Percentiles rank a stretch among this genome's conserved stretches.
Conservation (phyloP, 306 rosid genomes). For the Malus orientalis region DNA sequence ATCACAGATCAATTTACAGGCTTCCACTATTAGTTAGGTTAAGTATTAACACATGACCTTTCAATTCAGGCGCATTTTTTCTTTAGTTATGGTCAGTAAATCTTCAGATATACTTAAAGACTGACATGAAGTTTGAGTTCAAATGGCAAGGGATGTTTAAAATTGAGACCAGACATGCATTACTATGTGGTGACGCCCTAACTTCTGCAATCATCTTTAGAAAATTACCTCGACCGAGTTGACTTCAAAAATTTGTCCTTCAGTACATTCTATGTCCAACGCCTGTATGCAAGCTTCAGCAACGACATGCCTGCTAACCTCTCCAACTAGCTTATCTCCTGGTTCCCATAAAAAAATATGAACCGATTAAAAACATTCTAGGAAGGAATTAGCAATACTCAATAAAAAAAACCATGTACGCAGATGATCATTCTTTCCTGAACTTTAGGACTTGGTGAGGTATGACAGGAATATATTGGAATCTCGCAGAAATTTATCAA, state of each 20-base stretch:
- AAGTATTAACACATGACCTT: too few relatives aligned
- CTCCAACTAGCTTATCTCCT: constrained; percentile 94
- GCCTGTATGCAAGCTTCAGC: constrained; percentile 97
- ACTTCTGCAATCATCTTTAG: background rate
- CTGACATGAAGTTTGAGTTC: background rate
- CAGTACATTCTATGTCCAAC: constrained; percentile 72
- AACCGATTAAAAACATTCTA: background rate
- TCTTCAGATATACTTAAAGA: background rate
- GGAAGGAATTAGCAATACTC: background rate
- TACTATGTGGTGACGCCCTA: background rate
- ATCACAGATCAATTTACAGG: background rate
- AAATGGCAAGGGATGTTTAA: background rate
- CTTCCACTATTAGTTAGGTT: too few relatives aligned
- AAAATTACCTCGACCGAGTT: constrained; percentile 74
- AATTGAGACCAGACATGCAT: background rate
- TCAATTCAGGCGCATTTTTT: too few relatives aligned
- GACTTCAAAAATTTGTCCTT: constrained; percentile 67
- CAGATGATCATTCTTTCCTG: background rate
- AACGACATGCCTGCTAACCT: constrained; percentile 80
- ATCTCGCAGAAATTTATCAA: background rate
- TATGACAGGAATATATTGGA: background rate
- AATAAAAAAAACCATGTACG: background rate
- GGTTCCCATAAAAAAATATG: constrained; percentile 8
- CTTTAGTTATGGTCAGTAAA: too few relatives aligned
- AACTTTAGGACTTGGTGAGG: background rate